Percentiles rank a stretch among this genome's conserved stretches.
phyloP scores from a whole-genome alignment of 495 filamentous ascomycete species.

The Podospora pseudoanserina region DNA sequence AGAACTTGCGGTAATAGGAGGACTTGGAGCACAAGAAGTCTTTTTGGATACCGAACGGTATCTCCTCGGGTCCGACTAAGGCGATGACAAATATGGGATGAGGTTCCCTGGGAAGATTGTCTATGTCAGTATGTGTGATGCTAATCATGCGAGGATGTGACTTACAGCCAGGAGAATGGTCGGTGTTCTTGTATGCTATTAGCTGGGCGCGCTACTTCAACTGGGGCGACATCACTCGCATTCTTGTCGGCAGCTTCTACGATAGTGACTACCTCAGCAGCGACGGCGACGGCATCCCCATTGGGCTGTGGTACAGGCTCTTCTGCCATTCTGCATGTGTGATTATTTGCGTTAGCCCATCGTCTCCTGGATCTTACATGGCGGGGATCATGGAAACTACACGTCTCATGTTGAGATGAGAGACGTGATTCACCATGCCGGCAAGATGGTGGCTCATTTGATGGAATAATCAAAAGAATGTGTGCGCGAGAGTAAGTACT shows the following conservation, averaged over 20 bases:
- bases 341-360: neutral
- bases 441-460: neutral
- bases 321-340: neutral
- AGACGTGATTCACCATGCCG: neutral
- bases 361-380: neutral
- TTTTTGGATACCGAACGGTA: constrained; percentile 53
- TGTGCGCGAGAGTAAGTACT: neutral
- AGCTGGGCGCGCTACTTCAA: neutral
- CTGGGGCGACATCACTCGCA: neutral
- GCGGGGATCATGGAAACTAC: neutral
- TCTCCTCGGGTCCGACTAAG: constrained; percentile 47
- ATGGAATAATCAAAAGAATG: neutral
- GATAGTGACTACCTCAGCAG: neutral
- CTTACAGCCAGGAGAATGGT: constrained; percentile 38
- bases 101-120: constrained; percentile 37
- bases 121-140: neutral
- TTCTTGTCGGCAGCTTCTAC: neutral
- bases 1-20: constrained; percentile 41
- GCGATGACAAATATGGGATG: constrained; percentile 52
- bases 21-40: constrained; percentile 52
- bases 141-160: neutral
- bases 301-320: neutral
- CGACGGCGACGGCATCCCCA: neutral
- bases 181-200: neutral
- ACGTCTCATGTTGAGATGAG: neutral